These are phyloP conservation scores for Pythium sp. DNA, from an alignment of 352 stramenopile genomes.

Conservation along the genomic window DNA sequence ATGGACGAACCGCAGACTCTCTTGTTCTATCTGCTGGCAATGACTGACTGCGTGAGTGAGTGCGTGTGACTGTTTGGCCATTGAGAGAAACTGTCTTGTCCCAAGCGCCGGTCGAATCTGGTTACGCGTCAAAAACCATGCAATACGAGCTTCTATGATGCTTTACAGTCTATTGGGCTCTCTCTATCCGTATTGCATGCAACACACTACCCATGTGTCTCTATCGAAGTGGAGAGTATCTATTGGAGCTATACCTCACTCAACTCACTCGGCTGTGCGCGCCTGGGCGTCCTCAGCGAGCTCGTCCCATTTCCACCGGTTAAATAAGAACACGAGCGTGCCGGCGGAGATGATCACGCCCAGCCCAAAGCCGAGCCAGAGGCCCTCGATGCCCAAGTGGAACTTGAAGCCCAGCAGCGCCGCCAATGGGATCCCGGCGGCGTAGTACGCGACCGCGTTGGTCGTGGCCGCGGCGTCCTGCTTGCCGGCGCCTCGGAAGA, in stretches of 20 bases:
- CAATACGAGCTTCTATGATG: no score
- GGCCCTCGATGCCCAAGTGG: conserved; percentile 43
- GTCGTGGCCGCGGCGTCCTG: conserved; percentile 29
- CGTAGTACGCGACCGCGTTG: conserved; percentile 71
- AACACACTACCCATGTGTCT: background rate
- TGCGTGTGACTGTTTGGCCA: no score
- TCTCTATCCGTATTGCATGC: no score
- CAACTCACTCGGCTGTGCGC: conserved; percentile 23
- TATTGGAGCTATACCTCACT: background rate
- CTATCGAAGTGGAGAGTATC: background rate
- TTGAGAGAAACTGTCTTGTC: no score
- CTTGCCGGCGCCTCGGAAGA: conserved; percentile 34
- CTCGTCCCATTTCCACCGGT: conserved; percentile 24
- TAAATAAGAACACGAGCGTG: conserved; percentile 11
- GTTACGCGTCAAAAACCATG: no score
- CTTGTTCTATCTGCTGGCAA: no score
- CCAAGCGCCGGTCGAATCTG: no score
- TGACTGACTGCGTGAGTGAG: no score
- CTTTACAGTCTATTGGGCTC: no score
- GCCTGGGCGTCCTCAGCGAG: conserved; percentile 34
- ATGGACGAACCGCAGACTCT: no score
- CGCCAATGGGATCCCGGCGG: conserved; percentile 65
- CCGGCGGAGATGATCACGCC: conserved; percentile 32
- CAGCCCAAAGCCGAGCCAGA: conserved; percentile 56
- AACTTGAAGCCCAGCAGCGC: conserved; percentile 51